Base-by-base conservation (phyloP, 129 eudicot genomes). In the Kitagawia praeruptora region DNA sequence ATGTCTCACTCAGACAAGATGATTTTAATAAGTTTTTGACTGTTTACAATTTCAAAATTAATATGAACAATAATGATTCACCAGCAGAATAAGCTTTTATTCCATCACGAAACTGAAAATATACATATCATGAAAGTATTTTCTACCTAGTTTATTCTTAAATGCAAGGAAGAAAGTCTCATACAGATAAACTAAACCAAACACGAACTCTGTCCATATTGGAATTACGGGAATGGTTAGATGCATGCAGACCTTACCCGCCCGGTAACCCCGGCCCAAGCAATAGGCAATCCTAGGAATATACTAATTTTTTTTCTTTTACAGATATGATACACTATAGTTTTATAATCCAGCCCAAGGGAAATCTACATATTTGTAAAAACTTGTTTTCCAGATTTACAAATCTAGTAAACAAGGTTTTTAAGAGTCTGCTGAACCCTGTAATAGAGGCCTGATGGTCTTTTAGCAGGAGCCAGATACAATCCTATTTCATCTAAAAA, bases 401-500 rank as follows among this genome's bases (percentile, higher is more conserved):
- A 37, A 18, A 21, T 2, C 15, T 71, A 21, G 31, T 71, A 10
- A 21, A n/a, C 49, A 70, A 69, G 86, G 48, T 85, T 87, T 79
- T 81, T 81, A 46, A 88, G 69, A 85, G 58, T 82, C 76, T 47
- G 84, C 69, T 81, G 85, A 74, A 82, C 75, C 67, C 77, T 82
- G 40, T 82, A 85, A 19, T 77, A 44, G 37, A 85, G 63, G 34
- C 75, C 44, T 16, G 87, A 28, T 5, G 77, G 51, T 47, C 37
- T 58, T 58, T 90, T 75, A 64, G 78, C 75, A 53, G 34, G 80
- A 21, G 91, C 54, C 61, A 87, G 61, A 66, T 75, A 77, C 37
- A 91, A 85, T 25, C 94, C 94, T 21, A 93, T 75, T 15, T 93
- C 81, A 86, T 93, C 96, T n/a, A 93, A 31, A 72, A 81, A 89